Base-by-base conservation (phyloP, 495 filamentous ascomycete species). In the Xylaria nigripes region DNA sequence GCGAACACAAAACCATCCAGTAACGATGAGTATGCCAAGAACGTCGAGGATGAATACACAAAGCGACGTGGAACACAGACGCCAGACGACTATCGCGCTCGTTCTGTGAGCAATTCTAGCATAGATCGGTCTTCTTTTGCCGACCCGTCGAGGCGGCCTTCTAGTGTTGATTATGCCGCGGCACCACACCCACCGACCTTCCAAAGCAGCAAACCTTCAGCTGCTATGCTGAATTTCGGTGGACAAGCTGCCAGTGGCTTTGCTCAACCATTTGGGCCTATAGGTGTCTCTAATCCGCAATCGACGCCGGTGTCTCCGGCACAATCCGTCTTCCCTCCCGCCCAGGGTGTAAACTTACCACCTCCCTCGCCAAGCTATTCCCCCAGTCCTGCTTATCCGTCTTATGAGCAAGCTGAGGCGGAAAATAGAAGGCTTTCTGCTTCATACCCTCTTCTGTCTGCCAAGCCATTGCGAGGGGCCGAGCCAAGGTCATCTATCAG, bases 21-120 rank as follows among this genome's bases (percentile, higher is more conserved):
- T 32, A 85, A 73, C 38, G 81, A 79, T 25, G 81, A 79, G 52
- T 80, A 85, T 43, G 84, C 85, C 34, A 81, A 84, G 27, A 82
- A 73, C 36, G 74, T 82, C 23, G 85, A 89, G 42, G 85, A 89
- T 3, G 81, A 86, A 45, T 77, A 67, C 44, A 64, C 73, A 3
- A 80, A 81, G 56, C 71, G 81, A 25, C 75, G 77, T 2, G 68
- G 73, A 48, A 86, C 81, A 30, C 75, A 76, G 15, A 84, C 84
- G 1, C 80, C 84, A 1, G 85, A 88, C 51, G 77, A 70, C 16
- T 80, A 81, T 57, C 82, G 88, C 12, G 81, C 82, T 21, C 78
- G 89, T 15, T 93, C 88, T 0, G 78, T 83, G 63, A 93, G 87
- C 67, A 86, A 87, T 62, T 81, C 82, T 36, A 85, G 82, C 55